Percentiles rank a stretch among this genome's conserved stretches.
phyloP scores from a whole-genome alignment of 75 land plant species.

The Azolla pinnata region DNA sequence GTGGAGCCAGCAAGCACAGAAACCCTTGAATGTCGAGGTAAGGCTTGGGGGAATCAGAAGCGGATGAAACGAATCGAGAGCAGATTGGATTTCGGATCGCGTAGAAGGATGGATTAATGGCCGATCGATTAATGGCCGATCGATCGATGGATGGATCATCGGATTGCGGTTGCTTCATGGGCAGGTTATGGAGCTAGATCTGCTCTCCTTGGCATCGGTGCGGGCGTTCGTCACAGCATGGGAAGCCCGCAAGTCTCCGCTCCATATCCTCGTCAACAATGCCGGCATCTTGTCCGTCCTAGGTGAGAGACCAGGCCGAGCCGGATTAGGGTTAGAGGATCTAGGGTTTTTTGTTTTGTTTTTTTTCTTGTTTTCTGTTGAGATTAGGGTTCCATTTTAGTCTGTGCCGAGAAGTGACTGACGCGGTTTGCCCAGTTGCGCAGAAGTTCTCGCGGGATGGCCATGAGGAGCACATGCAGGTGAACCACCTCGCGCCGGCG shows the following conservation, averaged over 20 bases:
- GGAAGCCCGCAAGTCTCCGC: slow-evolving; percentile 27
- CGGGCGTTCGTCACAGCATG: slow-evolving; percentile 31
- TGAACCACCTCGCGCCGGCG: slow-evolving; percentile 52
- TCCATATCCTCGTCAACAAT: slow-evolving; percentile 52
- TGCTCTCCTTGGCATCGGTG: slow-evolving; percentile 38
- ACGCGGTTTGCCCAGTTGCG: too few relatives aligned
- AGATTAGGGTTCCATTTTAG: not conserved
- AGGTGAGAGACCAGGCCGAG: slow-evolving; percentile 19
- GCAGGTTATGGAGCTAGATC: slow-evolving; percentile 52
- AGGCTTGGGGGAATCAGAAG: too few relatives aligned
- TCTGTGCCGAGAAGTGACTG: not conserved
- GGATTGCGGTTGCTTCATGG: too few relatives aligned
- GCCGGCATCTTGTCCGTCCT: slow-evolving; percentile 49
- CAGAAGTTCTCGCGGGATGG: slow-evolving; percentile 43
- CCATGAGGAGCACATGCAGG: slow-evolving; percentile 49
- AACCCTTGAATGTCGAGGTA: not conserved
- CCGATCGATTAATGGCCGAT: too few relatives aligned
- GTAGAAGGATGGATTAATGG: too few relatives aligned
- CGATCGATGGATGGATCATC: too few relatives aligned
- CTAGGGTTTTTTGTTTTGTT: not conserved
- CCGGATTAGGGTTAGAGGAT: too few relatives aligned
- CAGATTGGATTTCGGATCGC: too few relatives aligned
- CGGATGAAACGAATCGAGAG: too few relatives aligned
- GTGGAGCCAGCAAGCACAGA: slow-evolving; percentile 45
- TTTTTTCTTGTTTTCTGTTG: not conserved